phyloP scores from a whole-genome alignment of 768 basidiomycete genomes.

The Cyathus striatus region DNA sequence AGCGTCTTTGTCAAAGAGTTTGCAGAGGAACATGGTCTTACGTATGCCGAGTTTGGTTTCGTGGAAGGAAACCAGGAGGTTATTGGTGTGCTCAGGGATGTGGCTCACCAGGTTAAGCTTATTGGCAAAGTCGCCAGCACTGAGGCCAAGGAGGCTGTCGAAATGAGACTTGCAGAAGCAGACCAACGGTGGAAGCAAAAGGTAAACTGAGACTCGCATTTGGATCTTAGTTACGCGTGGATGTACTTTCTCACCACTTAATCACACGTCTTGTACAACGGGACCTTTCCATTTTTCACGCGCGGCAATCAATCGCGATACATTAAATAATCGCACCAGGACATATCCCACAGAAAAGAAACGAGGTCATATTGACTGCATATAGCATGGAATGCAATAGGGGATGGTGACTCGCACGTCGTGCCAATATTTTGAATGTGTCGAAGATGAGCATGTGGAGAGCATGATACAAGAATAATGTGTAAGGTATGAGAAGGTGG shows the following conservation, averaged over 20 bases:
- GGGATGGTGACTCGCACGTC: too few species aligned
- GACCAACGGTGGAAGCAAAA: too few species aligned
- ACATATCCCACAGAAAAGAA: too few species aligned
- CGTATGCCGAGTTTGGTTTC: constrained; percentile 91
- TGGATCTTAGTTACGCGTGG: too few species aligned
- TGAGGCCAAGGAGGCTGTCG: constrained; percentile 63
- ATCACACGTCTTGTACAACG: neutral
- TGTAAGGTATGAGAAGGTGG: constrained; percentile 18
- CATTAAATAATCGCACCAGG: too few species aligned
- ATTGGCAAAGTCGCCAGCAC: constrained; percentile 76
- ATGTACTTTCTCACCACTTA: too few species aligned
- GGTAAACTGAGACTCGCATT: too few species aligned
- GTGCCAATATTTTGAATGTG: constrained; percentile 31
- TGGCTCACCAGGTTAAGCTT: constrained; percentile 84
- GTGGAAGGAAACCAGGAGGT: constrained; percentile 83
- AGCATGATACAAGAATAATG: constrained; percentile 15
- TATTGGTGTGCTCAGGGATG: constrained; percentile 70
- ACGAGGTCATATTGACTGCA: constrained; percentile 27
- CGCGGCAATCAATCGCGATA: too few species aligned
- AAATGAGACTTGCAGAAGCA: constrained; percentile 32
- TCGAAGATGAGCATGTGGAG: constrained; percentile 20
- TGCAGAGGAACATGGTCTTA: constrained; percentile 77
- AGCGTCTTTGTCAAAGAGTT: constrained; percentile 83
- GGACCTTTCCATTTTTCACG: neutral
- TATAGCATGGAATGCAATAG: constrained; percentile 32